Evolutionary conservation across 177 flowering plant genomes (phyloP).

Genomic region (Vitis hybrid): DNA sequence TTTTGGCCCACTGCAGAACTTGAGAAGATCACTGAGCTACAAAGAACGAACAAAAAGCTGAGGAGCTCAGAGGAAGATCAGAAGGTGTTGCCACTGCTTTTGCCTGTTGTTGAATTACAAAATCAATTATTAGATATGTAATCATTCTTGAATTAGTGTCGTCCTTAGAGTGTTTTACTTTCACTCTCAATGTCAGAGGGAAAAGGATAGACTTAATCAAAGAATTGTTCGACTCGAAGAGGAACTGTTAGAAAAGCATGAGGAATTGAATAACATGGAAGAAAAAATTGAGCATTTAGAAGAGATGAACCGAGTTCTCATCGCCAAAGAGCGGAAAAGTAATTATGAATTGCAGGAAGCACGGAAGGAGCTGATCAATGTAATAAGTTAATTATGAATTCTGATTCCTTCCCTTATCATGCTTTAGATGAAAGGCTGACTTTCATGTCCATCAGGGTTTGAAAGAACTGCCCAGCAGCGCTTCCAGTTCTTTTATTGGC

Average conservation of each 20-base stretch:
- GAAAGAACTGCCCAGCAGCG: slow-evolving; percentile 12
- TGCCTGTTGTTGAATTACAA: too few relatives aligned
- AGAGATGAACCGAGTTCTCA: slow-evolving; percentile 34
- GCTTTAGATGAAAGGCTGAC: background rate
- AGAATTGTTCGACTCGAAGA: slow-evolving; percentile 40
- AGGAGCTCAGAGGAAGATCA: too few relatives aligned
- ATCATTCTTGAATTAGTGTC: too few relatives aligned
- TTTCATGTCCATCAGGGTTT: slow-evolving; percentile 17
- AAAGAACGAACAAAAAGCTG: too few relatives aligned
- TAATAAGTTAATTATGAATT: slow-evolving; percentile 11
- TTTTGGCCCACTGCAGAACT: too few relatives aligned
- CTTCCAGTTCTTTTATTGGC: slow-evolving; percentile 17
- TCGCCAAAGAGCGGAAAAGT: slow-evolving; percentile 41
- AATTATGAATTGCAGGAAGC: slow-evolving; percentile 69
- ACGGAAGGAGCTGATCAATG: slow-evolving; percentile 51
- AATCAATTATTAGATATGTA: too few relatives aligned
- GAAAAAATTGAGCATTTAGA: slow-evolving; percentile 42
- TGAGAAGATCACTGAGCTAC: too few relatives aligned
- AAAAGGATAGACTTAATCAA: slow-evolving; percentile 43
- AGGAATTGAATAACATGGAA: slow-evolving; percentile 46
- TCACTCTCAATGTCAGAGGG: slow-evolving; percentile 29
- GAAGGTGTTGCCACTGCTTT: too few relatives aligned
- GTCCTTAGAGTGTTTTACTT: too few relatives aligned
- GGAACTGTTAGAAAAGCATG: slow-evolving; percentile 35
- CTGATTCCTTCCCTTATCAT: background rate